Conservation (phyloP, 2,329 filamentous ascomycete species). For the Cyphellophora attinorum region DNA sequence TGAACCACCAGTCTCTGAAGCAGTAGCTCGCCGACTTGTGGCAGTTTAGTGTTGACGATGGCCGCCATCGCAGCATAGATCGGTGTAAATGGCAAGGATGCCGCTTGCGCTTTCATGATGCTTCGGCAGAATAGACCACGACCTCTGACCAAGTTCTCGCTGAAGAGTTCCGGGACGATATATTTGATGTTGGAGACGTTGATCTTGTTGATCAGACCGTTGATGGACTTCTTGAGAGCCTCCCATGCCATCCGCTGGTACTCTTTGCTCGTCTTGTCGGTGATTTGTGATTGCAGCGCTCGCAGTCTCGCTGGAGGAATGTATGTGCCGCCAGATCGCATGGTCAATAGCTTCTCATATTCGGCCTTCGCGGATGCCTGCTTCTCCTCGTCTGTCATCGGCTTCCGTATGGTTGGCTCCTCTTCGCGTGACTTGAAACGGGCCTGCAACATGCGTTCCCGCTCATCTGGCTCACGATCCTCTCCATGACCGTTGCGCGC, state of each 20-base stretch:
- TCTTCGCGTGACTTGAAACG: conserved; percentile 43
- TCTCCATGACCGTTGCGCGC: conserved; percentile 26
- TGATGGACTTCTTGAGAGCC: conserved; percentile 96
- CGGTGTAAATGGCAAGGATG: conserved; percentile 88
- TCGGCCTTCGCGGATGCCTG: conserved; percentile 82
- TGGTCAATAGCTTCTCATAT: conserved; percentile 82
- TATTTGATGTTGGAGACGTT: conserved; percentile 97
- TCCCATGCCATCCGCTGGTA: conserved; percentile 99
- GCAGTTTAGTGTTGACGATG: conserved; percentile 95
- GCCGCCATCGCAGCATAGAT: conserved; percentile 94
- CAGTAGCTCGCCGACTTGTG: conserved; percentile 84
- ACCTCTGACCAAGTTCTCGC: conserved; percentile 85
- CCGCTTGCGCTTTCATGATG: conserved; percentile 97
- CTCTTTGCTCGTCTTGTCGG: conserved; percentile 90
- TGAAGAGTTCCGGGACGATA: conserved; percentile 92
- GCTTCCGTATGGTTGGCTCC: conserved; percentile 37
- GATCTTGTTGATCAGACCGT: conserved; percentile 98
- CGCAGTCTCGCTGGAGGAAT: conserved; percentile 86
- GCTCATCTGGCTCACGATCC: conserved; percentile 37
- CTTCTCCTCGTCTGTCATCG: conserved; percentile 68
- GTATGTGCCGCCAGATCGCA: conserved; percentile 92
- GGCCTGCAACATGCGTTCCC: conserved; percentile 42
- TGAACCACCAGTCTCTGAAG: conserved; percentile 78
- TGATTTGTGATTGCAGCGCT: conserved; percentile 91
- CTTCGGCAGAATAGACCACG: conserved; percentile 87